Conservation (phyloP, 2,329 filamentous ascomycete species). For the Westerdykella ornata region DNA sequence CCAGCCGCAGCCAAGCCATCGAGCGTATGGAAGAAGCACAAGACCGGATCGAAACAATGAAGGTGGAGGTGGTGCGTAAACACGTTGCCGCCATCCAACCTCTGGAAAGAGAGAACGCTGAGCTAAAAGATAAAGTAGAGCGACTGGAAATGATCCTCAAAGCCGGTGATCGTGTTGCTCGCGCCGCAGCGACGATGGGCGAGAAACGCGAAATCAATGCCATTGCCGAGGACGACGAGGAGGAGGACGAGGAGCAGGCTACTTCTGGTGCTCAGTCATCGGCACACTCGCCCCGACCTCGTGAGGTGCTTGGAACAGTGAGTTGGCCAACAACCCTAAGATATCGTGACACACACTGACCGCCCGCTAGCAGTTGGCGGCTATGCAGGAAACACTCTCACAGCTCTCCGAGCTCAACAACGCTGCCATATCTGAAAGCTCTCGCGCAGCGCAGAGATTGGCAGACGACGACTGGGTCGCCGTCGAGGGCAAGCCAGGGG, state of each 20-base stretch:
- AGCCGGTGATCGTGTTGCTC: slow-evolving; percentile 32
- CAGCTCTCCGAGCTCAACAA: slow-evolving; percentile 34
- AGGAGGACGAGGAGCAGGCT: slow-evolving; percentile 13
- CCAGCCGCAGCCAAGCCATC: slow-evolving; percentile 16
- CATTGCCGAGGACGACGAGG: slow-evolving; percentile 27
- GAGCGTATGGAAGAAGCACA: slow-evolving; percentile 21
- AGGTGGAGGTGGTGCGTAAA: slow-evolving; percentile 31
- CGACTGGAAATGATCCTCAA: slow-evolving; percentile 31
- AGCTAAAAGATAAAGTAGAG: slow-evolving; percentile 29
- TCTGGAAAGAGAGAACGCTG: slow-evolving; percentile 27
- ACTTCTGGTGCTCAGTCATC: slow-evolving; percentile 10
- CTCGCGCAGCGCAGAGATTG: slow-evolving; percentile 26
- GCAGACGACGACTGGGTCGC: slow-evolving; percentile 24
- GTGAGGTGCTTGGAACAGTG: slow-evolving; percentile 33
- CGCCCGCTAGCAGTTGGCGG: slow-evolving; percentile 34
- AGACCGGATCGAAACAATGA: slow-evolving; percentile 32
- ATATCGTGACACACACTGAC: slow-evolving; percentile 15
- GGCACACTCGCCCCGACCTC: slow-evolving; percentile 6
- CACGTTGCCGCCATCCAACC: slow-evolving; percentile 32
- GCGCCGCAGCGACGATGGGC: slow-evolving; percentile 30
- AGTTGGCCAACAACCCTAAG: slow-evolving; percentile 12
- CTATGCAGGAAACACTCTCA: slow-evolving; percentile 33
- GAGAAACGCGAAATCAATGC: slow-evolving; percentile 30
- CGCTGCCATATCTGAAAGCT: slow-evolving; percentile 30
- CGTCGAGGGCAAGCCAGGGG: slow-evolving; percentile 6